Conservation (phyloP, 208 protist species). For the Trypanosomatidae sp. region DNA sequence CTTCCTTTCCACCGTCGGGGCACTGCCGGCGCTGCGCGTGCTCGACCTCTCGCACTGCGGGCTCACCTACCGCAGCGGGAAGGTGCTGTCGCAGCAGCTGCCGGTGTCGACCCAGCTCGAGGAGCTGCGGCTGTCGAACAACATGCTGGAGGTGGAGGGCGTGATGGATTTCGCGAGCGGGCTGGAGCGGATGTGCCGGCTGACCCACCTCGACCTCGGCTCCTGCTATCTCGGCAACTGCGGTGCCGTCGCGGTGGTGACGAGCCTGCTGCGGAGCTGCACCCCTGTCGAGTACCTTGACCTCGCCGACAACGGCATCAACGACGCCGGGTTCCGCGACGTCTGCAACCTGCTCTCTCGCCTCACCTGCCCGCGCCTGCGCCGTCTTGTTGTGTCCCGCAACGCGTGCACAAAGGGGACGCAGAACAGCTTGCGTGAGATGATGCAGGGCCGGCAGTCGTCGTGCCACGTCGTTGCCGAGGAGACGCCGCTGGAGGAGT, state of each 20-base stretch:
- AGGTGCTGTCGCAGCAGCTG: conserved; percentile 40
- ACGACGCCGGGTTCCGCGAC: conserved; percentile 47
- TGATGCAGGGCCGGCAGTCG: conserved; percentile 38
- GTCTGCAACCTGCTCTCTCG: conserved; percentile 37
- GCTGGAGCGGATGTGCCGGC: conserved; percentile 34
- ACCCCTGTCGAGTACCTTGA: conserved; percentile 59
- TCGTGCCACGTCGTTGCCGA: conserved; percentile 51
- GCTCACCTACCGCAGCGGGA: conserved; percentile 46
- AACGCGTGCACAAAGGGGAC: conserved; percentile 49
- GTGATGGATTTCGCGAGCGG: conserved; percentile 43
- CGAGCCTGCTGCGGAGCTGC: conserved; percentile 32
- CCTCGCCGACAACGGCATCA: conserved; percentile 64
- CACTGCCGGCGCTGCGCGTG: conserved; percentile 33
- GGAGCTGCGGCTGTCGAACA: conserved; percentile 46
- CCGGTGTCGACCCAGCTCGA: conserved; percentile 40
- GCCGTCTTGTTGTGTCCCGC: conserved; percentile 43
- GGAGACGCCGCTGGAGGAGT: conserved; percentile 50
- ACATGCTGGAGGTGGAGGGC: conserved; percentile 61
- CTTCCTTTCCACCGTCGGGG: conserved; percentile 22
- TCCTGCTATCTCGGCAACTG: conserved; percentile 48
- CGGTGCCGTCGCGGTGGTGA: conserved; percentile 48
- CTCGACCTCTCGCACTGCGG: conserved; percentile 52
- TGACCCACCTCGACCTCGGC: conserved; percentile 43
- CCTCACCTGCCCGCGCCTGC: conserved; percentile 34
- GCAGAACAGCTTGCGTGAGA: conserved; percentile 23